phyloP scores from a whole-genome alignment of 1,284 basidiomycete species.

The Apiotrichum montevideense region DNA sequence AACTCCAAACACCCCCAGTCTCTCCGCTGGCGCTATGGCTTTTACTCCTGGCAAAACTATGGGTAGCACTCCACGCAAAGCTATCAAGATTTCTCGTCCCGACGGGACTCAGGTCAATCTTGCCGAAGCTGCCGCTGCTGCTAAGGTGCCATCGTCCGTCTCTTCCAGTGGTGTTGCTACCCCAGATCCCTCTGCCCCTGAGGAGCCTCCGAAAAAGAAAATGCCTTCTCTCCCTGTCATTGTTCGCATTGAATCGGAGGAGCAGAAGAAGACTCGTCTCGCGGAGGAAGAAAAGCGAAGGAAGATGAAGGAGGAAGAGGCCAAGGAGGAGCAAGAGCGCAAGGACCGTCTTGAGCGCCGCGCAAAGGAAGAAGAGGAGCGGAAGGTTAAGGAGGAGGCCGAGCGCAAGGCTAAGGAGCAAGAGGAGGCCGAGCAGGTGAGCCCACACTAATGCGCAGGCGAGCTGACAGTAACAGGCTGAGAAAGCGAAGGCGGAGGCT shows the following conservation, averaged over 20 bases:
- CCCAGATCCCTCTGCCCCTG: constrained; percentile 27
- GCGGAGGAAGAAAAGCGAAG: constrained; percentile 41
- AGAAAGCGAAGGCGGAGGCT: constrained; percentile 24
- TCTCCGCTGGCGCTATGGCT: constrained; percentile 32
- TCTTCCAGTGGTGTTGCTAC: constrained; percentile 23
- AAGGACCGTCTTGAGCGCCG: constrained; percentile 8
- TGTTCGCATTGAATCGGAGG: constrained; percentile 51
- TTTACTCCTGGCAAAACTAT: constrained; percentile 35
- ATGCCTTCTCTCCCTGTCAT: constrained; percentile 34
- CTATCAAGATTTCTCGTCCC: constrained; percentile 43
- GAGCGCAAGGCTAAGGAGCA: constrained; percentile 40
- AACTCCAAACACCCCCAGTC: constrained; percentile 19
- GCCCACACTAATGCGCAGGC: constrained; percentile 11
- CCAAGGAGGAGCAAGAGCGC: constrained; percentile 39
- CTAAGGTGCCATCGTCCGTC: constrained; percentile 21
- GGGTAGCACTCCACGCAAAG: background rate
- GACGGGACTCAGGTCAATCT: constrained; percentile 43
- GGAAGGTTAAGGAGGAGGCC: constrained; percentile 39
- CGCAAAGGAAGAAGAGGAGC: constrained; percentile 45
- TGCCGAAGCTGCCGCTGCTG: constrained; percentile 32
- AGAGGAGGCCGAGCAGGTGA: constrained; percentile 14
- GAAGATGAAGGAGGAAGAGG: constrained; percentile 39
- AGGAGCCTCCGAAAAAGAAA: constrained; percentile 30
- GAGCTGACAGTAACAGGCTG: constrained; percentile 27
- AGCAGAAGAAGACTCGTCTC: constrained; percentile 46